Evolutionary conservation across 2,329 filamentous ascomycete genomes (phyloP), one percentile per base, ranked within the genome.

Genomic region (Chaetomiaceae sp.): DNA sequence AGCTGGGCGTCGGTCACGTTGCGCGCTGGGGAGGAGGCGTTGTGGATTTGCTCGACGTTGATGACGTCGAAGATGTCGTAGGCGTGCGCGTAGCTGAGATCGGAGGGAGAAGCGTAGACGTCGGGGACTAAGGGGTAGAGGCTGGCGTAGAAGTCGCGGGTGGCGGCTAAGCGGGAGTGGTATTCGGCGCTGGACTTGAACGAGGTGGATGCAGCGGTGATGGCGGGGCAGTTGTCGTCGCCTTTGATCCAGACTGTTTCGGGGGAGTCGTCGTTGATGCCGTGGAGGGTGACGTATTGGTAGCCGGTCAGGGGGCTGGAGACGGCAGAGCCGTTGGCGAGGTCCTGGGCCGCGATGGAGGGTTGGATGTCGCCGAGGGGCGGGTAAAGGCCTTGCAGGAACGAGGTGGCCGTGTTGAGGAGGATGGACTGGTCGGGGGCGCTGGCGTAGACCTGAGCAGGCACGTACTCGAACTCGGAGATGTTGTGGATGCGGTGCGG

Each of bases 361-460:
- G 76, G 71, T 9, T 77, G 75, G 5, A 70, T 66, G 13, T 67
- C 58, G 52, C 82, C 82, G 1, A 85, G 81, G 1, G 91, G 89
- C 9, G 91, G 91, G 67, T 96, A 96, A 18, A 96, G 76, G 27
- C 84, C 90, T 72, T 96, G 91, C 27, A 92, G 72, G 73, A 95
- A 96, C 29, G 82, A 87, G 41, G 80, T 76, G 54, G 89, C 89
- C 2, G 89, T 92, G 71, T 81, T 87, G 67, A 91, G 86, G 27
- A 96, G 79, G 16, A 96, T 89, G 34, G 77, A 78, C 69, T 95
- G 87, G 50, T 80, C 72, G 0, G 91, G 89, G 0, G 90, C 80
- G 13, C 82, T 84, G 50, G 89, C 82, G 51, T 75, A 77, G 60
- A 96, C 74, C 73, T 96, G 89, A 2, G 79, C 78, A 18, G 84